Conservation (phyloP, 2,329 filamentous ascomycete genomes). For the Monosporascus sp. region DNA sequence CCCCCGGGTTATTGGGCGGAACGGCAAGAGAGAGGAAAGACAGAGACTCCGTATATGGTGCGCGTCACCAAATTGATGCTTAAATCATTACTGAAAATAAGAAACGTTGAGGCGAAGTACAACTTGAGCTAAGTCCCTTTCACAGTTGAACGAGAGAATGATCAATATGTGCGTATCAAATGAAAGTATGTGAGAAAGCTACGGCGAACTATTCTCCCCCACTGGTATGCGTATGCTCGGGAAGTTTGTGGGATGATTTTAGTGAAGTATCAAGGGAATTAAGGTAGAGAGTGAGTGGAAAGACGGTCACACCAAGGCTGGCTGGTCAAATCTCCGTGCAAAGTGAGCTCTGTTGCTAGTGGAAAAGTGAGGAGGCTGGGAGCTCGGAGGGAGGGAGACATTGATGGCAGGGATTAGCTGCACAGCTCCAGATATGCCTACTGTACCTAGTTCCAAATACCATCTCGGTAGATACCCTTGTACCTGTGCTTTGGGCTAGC, state of each 20-base stretch:
- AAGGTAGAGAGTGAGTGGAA: background rate
- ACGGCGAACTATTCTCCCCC: background rate
- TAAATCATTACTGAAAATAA: background rate
- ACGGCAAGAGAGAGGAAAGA: background rate
- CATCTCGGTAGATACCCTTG: no score
- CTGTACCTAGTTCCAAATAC: background rate
- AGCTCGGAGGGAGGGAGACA: background rate
- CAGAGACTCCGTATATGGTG: no score
- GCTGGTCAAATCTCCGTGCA: background rate
- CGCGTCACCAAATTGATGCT: background rate
- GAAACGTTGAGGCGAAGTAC: background rate
- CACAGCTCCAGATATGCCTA: background rate
- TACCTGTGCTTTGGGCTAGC: no score
- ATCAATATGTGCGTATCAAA: background rate
- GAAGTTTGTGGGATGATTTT: background rate
- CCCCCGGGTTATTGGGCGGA: background rate
- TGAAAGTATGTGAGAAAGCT: background rate
- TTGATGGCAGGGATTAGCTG: background rate
- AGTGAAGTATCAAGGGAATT: background rate
- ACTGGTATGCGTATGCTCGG: background rate
- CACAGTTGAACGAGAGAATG: background rate
- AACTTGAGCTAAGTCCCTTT: background rate
- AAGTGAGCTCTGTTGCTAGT: background rate
- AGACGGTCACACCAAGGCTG: background rate
- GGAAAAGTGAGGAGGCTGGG: background rate